Base-by-base conservation (phyloP, 129 eudicot genomes). In the Helianthus annuus region DNA sequence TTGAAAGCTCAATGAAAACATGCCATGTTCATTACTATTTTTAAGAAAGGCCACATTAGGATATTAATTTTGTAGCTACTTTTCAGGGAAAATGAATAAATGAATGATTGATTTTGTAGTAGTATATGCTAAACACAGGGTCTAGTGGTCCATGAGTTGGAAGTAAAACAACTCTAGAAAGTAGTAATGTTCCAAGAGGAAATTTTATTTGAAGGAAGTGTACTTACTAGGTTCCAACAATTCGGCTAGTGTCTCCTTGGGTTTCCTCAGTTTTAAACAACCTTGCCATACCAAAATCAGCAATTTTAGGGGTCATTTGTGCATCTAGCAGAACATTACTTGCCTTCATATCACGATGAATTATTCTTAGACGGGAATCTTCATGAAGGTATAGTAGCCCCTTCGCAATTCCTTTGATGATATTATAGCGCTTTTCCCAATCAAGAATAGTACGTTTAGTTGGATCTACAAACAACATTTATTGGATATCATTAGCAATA, bases 361-460 rank as follows among this genome's bases (percentile, higher is more conserved):
- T 39, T 5, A 39, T 39, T 39, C 45, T 39, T 39, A 39, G 7
- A 39, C 45, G 45, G 7, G 45, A 39, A 39, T 39, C 45, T 67
- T 60, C 44, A 29, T 9, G 66, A 60, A 60, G 66, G 68, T 62
- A 62, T 36, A 34, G 7, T 1, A 62, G 48, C 36, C 68, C 68
- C 68, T 62, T 62, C 1, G 48, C 68, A 34, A 62, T 38, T 10
- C 68, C 68, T 17, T 65, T 44, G 15, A 65, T 19, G 16, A 60
- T 60, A 12, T 29, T 60, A 32, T 60, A 60, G 5, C 66, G 66
- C 16, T 60, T 60, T 29, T 60, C 44, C 66, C 66, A 60, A 32
- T 60, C 66, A 22, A 60, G 66, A 32, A 32, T 3, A 4, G 7
- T 39, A 4, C 45, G 45, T 39, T 39, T 39, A 39, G 45, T n/a